These are phyloP conservation scores for Geoglossum glabrum DNA, from an alignment of 495 filamentous ascomycete species.

Conservation along the genomic window DNA sequence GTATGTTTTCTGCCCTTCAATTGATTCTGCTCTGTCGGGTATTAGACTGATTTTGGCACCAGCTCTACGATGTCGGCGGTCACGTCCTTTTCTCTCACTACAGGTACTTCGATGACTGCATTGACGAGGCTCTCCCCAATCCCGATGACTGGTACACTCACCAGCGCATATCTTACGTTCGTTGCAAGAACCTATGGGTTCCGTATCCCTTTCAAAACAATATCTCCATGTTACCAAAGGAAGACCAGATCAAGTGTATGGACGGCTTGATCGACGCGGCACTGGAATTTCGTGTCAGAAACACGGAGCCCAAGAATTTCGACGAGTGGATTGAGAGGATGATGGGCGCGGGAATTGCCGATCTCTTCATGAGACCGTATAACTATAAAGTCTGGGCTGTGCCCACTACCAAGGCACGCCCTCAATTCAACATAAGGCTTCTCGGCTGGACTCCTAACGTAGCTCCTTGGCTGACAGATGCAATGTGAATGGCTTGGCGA, in stretches of 20 bases:
- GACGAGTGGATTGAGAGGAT: slow-evolving; percentile 96
- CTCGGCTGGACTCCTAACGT: slow-evolving; percentile 3
- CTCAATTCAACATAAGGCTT: not conserved
- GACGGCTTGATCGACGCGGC: slow-evolving; percentile 95
- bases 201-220: slow-evolving; percentile 99
- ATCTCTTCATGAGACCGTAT: slow-evolving; percentile 98
- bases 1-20: slow-evolving; percentile 36
- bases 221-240: slow-evolving; percentile 94
- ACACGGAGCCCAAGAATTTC: slow-evolving; percentile 83
- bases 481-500: slow-evolving; percentile 98
- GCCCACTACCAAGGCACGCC: slow-evolving; percentile 78
- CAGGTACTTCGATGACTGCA: slow-evolving; percentile 99
- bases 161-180: slow-evolving; percentile 96
- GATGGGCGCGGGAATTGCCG: slow-evolving; percentile 76
- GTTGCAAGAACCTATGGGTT: slow-evolving; percentile 89
- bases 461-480: slow-evolving; percentile 42
- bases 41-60: slow-evolving; percentile 1
- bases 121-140: slow-evolving; percentile 87
- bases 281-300: slow-evolving; percentile 63
- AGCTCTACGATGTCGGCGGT: slow-evolving; percentile 98
- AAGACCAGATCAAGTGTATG: slow-evolving; percentile 87
- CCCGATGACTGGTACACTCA: slow-evolving; percentile 91
- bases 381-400: slow-evolving; percentile 99
- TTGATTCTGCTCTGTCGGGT: not conserved
- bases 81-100: slow-evolving; percentile 99